Conservation (phyloP, 192 early-diverging fungal species). For the Geranomyces variabilis region DNA sequence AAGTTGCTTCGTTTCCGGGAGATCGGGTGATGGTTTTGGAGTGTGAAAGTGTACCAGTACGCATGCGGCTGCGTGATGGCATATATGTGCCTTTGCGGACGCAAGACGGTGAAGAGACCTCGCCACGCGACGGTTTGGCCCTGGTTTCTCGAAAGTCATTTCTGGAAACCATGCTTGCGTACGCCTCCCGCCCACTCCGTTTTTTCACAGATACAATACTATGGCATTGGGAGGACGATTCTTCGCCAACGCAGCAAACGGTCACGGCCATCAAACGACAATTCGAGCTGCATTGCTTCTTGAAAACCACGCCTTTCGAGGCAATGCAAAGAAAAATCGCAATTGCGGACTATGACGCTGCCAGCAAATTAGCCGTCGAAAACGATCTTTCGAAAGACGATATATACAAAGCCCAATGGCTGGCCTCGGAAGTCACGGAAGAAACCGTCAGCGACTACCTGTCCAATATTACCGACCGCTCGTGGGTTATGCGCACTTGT, state of each 20-base stretch:
- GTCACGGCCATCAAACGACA: slow-evolving; percentile 2
- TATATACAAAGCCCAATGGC: slow-evolving; percentile 68
- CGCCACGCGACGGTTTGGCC: neutral
- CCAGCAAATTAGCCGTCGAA: slow-evolving; percentile 57
- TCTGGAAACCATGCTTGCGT: slow-evolving; percentile 9
- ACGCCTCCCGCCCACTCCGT: slow-evolving; percentile 24
- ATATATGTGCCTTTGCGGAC: slow-evolving; percentile 8
- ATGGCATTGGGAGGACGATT: slow-evolving; percentile 40
- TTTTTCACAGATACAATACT: slow-evolving; percentile 36
- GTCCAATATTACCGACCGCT: slow-evolving; percentile 55
- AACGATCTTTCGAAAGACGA: slow-evolving; percentile 60
- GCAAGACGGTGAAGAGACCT: neutral
- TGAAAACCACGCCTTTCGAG: slow-evolving; percentile 53
- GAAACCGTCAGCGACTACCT: slow-evolving; percentile 44
- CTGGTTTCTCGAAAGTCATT: neutral
- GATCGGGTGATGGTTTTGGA: slow-evolving; percentile 37
- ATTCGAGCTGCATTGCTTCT: slow-evolving; percentile 18
- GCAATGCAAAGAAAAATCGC: slow-evolving; percentile 57
- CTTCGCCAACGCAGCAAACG: neutral
- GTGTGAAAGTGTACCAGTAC: neutral
- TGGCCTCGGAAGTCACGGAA: slow-evolving; percentile 40
- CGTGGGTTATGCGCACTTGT: slow-evolving; percentile 63
- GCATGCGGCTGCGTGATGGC: slow-evolving; percentile 6
- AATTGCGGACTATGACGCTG: slow-evolving; percentile 56
- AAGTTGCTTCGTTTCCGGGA: slow-evolving; percentile 11